phyloP scores from a whole-genome alignment of 371 early-diverging fungal genomes.

The Haplosporangium sp. region DNA sequence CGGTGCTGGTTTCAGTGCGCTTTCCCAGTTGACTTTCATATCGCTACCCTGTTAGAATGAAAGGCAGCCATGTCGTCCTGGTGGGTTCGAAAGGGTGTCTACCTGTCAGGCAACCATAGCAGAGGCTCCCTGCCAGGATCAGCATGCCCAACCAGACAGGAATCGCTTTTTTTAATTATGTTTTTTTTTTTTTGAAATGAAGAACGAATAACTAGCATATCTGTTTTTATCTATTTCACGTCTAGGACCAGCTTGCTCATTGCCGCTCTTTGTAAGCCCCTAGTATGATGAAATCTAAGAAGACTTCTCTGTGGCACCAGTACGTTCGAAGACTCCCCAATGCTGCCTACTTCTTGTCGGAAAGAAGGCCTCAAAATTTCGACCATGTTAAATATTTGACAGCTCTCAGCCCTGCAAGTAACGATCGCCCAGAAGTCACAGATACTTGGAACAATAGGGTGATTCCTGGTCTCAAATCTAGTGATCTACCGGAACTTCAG shows the following conservation, averaged over 20 bases:
- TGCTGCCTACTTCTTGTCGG: conserved; percentile 1
- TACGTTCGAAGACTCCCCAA: conserved; percentile 6
- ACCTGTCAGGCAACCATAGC: conserved; percentile 21
- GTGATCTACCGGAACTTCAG: conserved; percentile 2
- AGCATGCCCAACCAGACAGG: conserved; percentile 19
- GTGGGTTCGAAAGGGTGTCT: conserved; percentile 14
- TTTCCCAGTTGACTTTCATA: conserved; percentile 12
- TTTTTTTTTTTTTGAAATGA: not conserved
- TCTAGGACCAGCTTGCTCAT: too few species aligned
- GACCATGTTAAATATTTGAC: conserved; percentile 16
- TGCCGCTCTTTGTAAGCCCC: not conserved
- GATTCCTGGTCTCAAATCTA: conserved; percentile 8
- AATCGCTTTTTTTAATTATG: not conserved
- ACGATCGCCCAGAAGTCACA: conserved; percentile 2
- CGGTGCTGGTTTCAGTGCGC: conserved; percentile 9
- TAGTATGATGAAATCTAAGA: not conserved
- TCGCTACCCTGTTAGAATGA: conserved; percentile 15
- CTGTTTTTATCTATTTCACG: too few species aligned
- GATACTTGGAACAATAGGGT: conserved; percentile 1
- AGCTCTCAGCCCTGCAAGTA: conserved; percentile 6
- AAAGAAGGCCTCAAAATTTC: conserved; percentile 4
- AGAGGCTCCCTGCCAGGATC: conserved; percentile 21
- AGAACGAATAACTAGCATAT: too few species aligned
- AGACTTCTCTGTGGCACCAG: conserved; percentile 11
- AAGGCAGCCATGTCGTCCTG: conserved; percentile 14